Conservation (phyloP, 139 green algal species). For the Nannochloris sp. region DNA sequence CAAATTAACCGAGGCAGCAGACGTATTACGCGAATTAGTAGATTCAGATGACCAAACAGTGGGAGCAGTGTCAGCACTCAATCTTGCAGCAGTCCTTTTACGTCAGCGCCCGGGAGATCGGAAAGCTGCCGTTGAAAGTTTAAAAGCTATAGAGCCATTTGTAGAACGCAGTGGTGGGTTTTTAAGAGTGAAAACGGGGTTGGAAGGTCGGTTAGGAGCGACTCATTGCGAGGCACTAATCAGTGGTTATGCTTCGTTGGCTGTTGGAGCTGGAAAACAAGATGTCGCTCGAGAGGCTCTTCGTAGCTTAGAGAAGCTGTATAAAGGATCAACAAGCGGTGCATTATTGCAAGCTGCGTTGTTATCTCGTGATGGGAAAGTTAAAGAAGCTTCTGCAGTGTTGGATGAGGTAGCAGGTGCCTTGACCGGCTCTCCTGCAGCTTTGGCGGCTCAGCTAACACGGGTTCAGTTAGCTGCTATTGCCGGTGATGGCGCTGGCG, state of each 20-base stretch:
- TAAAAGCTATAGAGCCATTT: constrained; percentile 64
- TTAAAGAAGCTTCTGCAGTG: constrained; percentile 42
- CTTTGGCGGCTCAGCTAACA: constrained; percentile 34
- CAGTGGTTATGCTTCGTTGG: constrained; percentile 56
- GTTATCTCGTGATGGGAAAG: constrained; percentile 36
- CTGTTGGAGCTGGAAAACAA: constrained; percentile 46
- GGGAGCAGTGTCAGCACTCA: constrained; percentile 60
- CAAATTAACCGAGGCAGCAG: not conserved
- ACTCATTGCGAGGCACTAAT: constrained; percentile 60
- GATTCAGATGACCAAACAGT: constrained; percentile 38
- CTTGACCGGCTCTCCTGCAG: not conserved
- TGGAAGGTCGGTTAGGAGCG: constrained; percentile 56
- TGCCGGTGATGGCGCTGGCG: constrained; percentile 17
- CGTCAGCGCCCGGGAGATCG: not conserved
- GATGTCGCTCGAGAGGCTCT: constrained; percentile 47
- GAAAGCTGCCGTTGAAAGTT: constrained; percentile 40
- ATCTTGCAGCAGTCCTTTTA: constrained; percentile 35
- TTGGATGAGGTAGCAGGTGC: constrained; percentile 26
- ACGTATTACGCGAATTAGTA: constrained; percentile 12
- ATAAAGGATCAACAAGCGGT: constrained; percentile 7
- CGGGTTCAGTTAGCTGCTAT: constrained; percentile 56
- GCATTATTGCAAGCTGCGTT: constrained; percentile 58
- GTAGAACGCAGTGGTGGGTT: constrained; percentile 32
- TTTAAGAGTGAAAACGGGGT: constrained; percentile 21
- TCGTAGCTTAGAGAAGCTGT: constrained; percentile 19